phyloP scores from a whole-genome alignment of 2,329 filamentous ascomycete genomes.

The Arthroderma sp. region DNA sequence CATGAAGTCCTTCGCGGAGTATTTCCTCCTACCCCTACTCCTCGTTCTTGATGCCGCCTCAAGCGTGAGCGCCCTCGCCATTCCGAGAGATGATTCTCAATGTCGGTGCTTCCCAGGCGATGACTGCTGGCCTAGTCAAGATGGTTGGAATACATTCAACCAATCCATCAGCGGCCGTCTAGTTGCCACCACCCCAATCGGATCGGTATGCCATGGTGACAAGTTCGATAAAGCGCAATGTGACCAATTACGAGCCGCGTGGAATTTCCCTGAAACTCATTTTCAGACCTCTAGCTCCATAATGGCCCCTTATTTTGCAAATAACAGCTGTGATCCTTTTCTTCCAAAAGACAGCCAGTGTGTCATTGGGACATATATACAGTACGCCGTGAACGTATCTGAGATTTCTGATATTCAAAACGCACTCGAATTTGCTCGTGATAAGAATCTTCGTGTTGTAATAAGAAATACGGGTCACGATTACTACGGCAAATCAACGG shows the following conservation, averaged over 20 bases:
- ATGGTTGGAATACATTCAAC: constrained; percentile 1
- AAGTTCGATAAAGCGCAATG: constrained; percentile 34
- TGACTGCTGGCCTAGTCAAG: constrained; percentile 1
- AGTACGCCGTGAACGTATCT: constrained; percentile 24
- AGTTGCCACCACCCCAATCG: constrained; percentile 40
- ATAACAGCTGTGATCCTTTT: constrained; percentile 33
- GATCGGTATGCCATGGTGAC: constrained; percentile 37
- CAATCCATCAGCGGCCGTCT: constrained; percentile 36
- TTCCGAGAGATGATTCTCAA: background rate
- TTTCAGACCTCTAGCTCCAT: constrained; percentile 17
- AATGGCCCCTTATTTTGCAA: constrained; percentile 27
- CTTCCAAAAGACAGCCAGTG: constrained; percentile 7
- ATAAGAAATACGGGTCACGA: constrained; percentile 32
- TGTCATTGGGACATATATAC: constrained; percentile 17
- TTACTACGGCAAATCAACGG: constrained; percentile 43
- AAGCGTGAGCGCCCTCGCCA: no score
- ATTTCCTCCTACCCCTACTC: no score
- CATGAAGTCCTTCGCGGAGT: no score
- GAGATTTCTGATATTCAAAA: constrained; percentile 13
- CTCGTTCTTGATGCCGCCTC: no score
- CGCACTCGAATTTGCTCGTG: constrained; percentile 28
- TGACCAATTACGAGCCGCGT: constrained; percentile 26
- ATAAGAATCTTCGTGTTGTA: constrained; percentile 39
- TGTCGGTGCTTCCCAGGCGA: constrained; percentile 17
- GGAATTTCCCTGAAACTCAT: constrained; percentile 34